These are phyloP conservation scores for Pyrenochaeta sp. DNA, from an alignment of 2,329 filamentous ascomycete species.

Conservation along the genomic window DNA sequence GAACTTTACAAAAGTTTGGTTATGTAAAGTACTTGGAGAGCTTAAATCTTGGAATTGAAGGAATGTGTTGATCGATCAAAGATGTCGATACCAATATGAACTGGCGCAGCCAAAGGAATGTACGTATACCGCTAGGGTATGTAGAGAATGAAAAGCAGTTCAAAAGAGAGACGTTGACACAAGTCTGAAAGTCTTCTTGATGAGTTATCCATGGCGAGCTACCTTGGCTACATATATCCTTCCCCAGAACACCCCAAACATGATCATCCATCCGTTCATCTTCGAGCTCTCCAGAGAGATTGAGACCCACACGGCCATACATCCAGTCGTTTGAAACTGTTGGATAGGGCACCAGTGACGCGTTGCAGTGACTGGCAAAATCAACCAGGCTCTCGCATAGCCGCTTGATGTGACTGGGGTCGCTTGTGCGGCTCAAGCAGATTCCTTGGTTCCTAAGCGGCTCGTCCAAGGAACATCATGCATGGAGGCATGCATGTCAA, in stretches of 20 bases:
- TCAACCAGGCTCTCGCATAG: constrained; percentile 15
- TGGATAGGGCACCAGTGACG: constrained; percentile 7
- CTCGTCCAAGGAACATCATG: constrained; percentile 4
- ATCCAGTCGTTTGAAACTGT: constrained; percentile 18
- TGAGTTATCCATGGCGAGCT: background rate
- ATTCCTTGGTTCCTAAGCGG: constrained; percentile 8
- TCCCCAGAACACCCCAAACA: constrained; percentile 10
- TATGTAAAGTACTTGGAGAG: background rate
- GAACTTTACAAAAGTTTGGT: background rate
- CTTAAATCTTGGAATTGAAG: background rate
- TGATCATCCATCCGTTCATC: constrained; percentile 19
- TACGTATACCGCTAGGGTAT: constrained; percentile 19
- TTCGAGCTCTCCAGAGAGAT: constrained; percentile 10
- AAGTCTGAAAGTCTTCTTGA: constrained; percentile 21
- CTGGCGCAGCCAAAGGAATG: constrained; percentile 26
- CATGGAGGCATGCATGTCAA: constrained; percentile 15
- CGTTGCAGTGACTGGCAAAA: constrained; percentile 14
- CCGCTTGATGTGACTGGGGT: constrained; percentile 8
- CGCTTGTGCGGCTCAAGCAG: constrained; percentile 8
- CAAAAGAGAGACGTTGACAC: constrained; percentile 15
- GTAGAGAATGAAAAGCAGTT: constrained; percentile 12
- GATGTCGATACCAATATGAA: constrained; percentile 5
- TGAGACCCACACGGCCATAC: constrained; percentile 5
- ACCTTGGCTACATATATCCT: constrained; percentile 17
- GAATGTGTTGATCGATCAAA: background rate